Evolutionary conservation across 768 basidiomycete species (phyloP).

Genomic region (Hydnomerulius pinastri): DNA sequence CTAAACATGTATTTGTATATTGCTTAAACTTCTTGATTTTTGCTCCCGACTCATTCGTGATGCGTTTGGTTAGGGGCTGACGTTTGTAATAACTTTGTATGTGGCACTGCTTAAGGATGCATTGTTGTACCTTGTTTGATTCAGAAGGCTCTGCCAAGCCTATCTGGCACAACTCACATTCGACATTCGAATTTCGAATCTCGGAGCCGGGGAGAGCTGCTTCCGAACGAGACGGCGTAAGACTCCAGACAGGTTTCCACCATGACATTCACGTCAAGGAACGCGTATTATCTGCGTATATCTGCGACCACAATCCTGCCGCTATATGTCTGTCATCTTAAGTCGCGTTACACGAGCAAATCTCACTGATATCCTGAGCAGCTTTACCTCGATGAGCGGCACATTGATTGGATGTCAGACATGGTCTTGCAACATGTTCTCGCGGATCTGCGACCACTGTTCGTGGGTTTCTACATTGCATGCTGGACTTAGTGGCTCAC

Average conservation of each 20-base stretch:
- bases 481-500: neutral
- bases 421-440: slow-evolving; percentile 76
- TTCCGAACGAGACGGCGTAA: too few species aligned
- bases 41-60: too few species aligned
- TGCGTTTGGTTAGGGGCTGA: too few species aligned
- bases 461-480: slow-evolving; percentile 15
- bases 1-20: neutral
- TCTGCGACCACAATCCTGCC: slow-evolving; percentile 75
- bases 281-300: slow-evolving; percentile 81
- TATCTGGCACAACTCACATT: too few species aligned
- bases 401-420: slow-evolving; percentile 92
- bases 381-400: slow-evolving; percentile 87
- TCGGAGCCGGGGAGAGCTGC: too few species aligned
- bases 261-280: slow-evolving; percentile 73
- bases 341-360: neutral
- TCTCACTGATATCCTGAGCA: slow-evolving; percentile 27
- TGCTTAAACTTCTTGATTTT: neutral
- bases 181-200: too few species aligned
- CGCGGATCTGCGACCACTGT: slow-evolving; percentile 76
- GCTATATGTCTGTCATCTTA: slow-evolving; percentile 57
- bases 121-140: too few species aligned
- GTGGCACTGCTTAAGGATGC: too few species aligned
- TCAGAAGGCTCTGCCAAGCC: too few species aligned
- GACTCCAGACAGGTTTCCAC: neutral
- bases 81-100: too few species aligned